These are phyloP conservation scores for Podospora pseudoanserina DNA, from an alignment of 495 filamentous ascomycete species.

Conservation along the genomic window DNA sequence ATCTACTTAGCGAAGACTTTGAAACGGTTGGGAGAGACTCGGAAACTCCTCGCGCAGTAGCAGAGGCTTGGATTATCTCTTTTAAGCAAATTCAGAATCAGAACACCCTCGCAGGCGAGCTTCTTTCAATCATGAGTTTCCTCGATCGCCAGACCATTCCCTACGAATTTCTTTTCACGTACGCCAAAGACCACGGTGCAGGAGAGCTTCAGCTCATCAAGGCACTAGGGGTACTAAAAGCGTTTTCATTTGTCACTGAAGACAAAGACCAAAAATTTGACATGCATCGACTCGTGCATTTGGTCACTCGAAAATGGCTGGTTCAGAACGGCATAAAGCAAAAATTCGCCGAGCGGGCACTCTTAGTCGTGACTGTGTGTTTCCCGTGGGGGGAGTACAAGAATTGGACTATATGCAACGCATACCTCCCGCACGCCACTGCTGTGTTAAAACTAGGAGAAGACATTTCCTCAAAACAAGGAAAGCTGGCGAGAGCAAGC, in stretches of 20 bases:
- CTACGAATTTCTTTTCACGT: constrained; percentile 29
- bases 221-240: constrained; percentile 39
- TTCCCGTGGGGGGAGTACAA: constrained; percentile 37
- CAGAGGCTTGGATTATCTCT: constrained; percentile 38
- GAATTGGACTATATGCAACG: constrained; percentile 36
- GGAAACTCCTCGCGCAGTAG: constrained; percentile 30
- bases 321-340: constrained; percentile 14
- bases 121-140: constrained; percentile 45
- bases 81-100: constrained; percentile 40
- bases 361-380: constrained; percentile 28
- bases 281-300: constrained; percentile 48
- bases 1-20: constrained; percentile 27
- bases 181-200: constrained; percentile 15
- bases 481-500: constrained; percentile 13
- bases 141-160: constrained; percentile 45
- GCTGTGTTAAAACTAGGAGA: constrained; percentile 22
- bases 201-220: constrained; percentile 29
- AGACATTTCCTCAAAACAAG: constrained; percentile 9
- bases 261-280: constrained; percentile 26
- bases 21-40: constrained; percentile 28
- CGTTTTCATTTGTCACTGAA: constrained; percentile 40
- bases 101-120: constrained; percentile 37
- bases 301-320: constrained; percentile 47
- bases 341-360: constrained; percentile 31
- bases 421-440: constrained; percentile 40